Conservation (phyloP, 2,329 filamentous ascomycete species). For the Pseudodiploospora longispora region DNA sequence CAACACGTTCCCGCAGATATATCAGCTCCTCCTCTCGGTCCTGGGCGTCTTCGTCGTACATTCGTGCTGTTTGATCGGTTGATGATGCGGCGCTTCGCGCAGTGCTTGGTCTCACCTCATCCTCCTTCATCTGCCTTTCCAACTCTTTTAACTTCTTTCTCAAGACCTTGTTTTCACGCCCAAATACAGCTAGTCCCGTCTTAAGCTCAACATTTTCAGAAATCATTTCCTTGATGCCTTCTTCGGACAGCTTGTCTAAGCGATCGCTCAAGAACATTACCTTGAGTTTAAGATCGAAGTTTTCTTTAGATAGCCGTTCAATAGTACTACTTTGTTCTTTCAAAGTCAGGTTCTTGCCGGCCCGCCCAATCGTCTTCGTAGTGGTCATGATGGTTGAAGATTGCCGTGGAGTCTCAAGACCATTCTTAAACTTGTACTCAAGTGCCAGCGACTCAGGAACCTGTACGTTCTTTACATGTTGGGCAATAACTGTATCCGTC, state of each 20-base stretch:
- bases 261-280: constrained; percentile 96
- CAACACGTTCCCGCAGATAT: constrained; percentile 76
- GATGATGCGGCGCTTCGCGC: constrained; percentile 48
- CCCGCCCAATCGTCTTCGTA: constrained; percentile 37
- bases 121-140: constrained; percentile 67
- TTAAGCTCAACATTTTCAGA: constrained; percentile 94
- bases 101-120: constrained; percentile 54
- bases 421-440: constrained; percentile 73
- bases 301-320: constrained; percentile 92
- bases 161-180: constrained; percentile 82
- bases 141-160: constrained; percentile 77
- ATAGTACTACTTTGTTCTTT: constrained; percentile 98
- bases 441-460: constrained; percentile 82
- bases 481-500: constrained; percentile 81
- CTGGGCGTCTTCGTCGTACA: constrained; percentile 51
- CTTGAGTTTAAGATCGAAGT: constrained; percentile 94
- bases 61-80: constrained; percentile 47
- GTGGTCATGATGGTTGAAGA: constrained; percentile 35
- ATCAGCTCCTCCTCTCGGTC: constrained; percentile 79
- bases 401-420: constrained; percentile 51
- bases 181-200: constrained; percentile 77
- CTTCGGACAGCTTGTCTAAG: constrained; percentile 85
- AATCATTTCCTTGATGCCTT: constrained; percentile 96
- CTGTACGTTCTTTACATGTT: constrained; percentile 82
- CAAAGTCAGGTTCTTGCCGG: constrained; percentile 69